These are phyloP conservation scores for Aspergillus piperis DNA, from an alignment of 2,329 filamentous ascomycete genomes.

Conservation along the genomic window DNA sequence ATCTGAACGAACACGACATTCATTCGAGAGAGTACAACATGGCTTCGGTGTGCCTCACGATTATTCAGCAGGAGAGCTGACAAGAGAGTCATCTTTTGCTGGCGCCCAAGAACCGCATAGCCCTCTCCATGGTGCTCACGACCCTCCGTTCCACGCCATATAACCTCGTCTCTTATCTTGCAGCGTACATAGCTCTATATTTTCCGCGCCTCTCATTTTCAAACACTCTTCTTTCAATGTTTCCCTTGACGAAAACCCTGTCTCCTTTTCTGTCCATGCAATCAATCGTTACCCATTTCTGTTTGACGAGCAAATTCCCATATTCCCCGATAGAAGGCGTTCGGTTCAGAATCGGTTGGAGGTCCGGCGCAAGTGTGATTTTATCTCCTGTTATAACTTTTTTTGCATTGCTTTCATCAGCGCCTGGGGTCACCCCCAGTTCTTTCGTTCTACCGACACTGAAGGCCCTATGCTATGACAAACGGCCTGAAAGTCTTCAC, in stretches of 20 bases:
- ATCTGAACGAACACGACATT: slow-evolving; percentile 82
- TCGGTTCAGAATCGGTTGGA: slow-evolving; percentile 37
- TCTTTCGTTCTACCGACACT: slow-evolving; percentile 16
- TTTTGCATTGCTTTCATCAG: slow-evolving; percentile 9
- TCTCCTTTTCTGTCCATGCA: slow-evolving; percentile 21
- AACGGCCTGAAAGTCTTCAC: slow-evolving; percentile 10
- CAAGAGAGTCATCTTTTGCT: slow-evolving; percentile 68
- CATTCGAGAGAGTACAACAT: slow-evolving; percentile 80
- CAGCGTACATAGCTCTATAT: slow-evolving; percentile 33
- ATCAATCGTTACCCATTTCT: slow-evolving; percentile 29
- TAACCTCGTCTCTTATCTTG: slow-evolving; percentile 28
- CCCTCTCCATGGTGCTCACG: slow-evolving; percentile 35
- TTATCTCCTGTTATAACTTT: slow-evolving; percentile 15
- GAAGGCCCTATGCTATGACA: slow-evolving; percentile 16
- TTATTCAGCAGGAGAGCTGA: slow-evolving; percentile 83
- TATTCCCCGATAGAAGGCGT: slow-evolving; percentile 46
- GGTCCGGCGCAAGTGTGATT: slow-evolving; percentile 34
- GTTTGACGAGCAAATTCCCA: slow-evolving; percentile 30
- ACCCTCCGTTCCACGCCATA: slow-evolving; percentile 35
- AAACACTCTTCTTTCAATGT: slow-evolving; percentile 32
- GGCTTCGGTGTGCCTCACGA: slow-evolving; percentile 88
- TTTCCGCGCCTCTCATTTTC: slow-evolving; percentile 22
- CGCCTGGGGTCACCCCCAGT: not conserved
- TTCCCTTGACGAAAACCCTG: slow-evolving; percentile 19
- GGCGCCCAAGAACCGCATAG: slow-evolving; percentile 30